Percentiles rank a stretch among this genome's conserved stretches.
phyloP scores from a whole-genome alignment of 805 yeast genomes.

The Ogataea naganishii region DNA sequence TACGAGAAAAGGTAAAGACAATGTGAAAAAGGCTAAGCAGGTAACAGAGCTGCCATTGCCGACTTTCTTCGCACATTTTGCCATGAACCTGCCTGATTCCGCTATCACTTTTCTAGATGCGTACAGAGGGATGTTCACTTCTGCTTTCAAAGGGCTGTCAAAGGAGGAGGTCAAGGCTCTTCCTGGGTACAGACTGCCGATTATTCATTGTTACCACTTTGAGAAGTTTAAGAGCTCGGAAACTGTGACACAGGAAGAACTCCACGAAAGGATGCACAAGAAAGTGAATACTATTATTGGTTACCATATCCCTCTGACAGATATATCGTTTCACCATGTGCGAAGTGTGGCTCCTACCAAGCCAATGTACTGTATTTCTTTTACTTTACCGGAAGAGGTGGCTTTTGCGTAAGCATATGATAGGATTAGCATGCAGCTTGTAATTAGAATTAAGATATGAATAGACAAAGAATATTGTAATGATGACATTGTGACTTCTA shows the following conservation, averaged over 20 bases:
- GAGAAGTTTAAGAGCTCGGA: constrained; percentile 77
- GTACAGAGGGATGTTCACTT: constrained; percentile 61
- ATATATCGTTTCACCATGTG: constrained; percentile 67
- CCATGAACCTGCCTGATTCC: constrained; percentile 93
- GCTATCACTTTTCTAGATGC: constrained; percentile 78
- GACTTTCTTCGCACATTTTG: constrained; percentile 56
- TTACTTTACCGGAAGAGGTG: constrained; percentile 59
- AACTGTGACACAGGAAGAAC: constrained; percentile 61
- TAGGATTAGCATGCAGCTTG: no score
- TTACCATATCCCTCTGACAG: constrained; percentile 37
- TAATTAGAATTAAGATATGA: no score
- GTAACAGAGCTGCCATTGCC: constrained; percentile 36
- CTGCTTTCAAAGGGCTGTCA: constrained; percentile 26
- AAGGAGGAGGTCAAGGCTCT: constrained; percentile 24
- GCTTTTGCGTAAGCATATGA: constrained; percentile 37
- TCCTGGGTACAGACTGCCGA: constrained; percentile 55
- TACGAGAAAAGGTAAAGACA: constrained; percentile 14
- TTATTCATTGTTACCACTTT: constrained; percentile 84
- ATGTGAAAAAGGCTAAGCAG: constrained; percentile 4
- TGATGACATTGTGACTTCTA: no score
- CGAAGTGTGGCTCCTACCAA: constrained; percentile 95
- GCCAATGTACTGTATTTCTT: constrained; percentile 88
- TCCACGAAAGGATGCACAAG: constrained; percentile 56
- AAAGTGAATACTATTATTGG: constrained; percentile 40
- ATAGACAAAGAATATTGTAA: no score